Evolutionary conservation across 108 stramenopile genomes (phyloP).

Genomic region (Cyclotella sp.): DNA sequence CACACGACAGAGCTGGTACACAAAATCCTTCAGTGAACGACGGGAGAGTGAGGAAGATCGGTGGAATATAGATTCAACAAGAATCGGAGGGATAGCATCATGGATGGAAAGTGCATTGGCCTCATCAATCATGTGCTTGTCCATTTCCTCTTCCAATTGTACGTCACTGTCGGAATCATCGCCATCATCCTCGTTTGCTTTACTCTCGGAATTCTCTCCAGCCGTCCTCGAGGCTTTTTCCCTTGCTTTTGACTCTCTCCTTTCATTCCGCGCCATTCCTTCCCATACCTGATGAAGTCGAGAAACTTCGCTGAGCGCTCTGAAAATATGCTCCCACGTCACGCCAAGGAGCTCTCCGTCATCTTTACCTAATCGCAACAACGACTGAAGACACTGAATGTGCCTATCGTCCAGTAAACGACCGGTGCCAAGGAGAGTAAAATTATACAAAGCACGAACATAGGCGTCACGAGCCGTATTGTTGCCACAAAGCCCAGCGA

Average conservation of each 20-base stretch:
- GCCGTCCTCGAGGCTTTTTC: conserved; percentile 44
- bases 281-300: conserved; percentile 87
- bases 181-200: conserved; percentile 41
- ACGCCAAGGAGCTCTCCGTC: conserved; percentile 91
- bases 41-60: conserved; percentile 78
- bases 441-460: conserved; percentile 89
- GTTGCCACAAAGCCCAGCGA: conserved; percentile 87
- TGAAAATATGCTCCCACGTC: conserved; percentile 94
- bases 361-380: conserved; percentile 83
- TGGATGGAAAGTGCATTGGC: conserved; percentile 80
- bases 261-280: conserved; percentile 78
- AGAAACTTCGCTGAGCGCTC: conserved; percentile 90
- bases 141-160: conserved; percentile 75
- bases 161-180: conserved; percentile 55
- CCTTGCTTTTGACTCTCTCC: conserved; percentile 54
- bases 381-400: conserved; percentile 86
- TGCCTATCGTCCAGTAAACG: conserved; percentile 86
- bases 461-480: conserved; percentile 90
- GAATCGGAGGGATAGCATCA: conserved; percentile 74
- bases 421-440: conserved; percentile 89
- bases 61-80: conserved; percentile 89
- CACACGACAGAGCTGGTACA: conserved; percentile 90
- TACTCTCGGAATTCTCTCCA: conserved; percentile 15
- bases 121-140: conserved; percentile 83
- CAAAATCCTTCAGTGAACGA: conserved; percentile 86